Evolutionary conservation across 352 stramenopile genomes (phyloP).

Genomic region (Aphanomyces stellatus): DNA sequence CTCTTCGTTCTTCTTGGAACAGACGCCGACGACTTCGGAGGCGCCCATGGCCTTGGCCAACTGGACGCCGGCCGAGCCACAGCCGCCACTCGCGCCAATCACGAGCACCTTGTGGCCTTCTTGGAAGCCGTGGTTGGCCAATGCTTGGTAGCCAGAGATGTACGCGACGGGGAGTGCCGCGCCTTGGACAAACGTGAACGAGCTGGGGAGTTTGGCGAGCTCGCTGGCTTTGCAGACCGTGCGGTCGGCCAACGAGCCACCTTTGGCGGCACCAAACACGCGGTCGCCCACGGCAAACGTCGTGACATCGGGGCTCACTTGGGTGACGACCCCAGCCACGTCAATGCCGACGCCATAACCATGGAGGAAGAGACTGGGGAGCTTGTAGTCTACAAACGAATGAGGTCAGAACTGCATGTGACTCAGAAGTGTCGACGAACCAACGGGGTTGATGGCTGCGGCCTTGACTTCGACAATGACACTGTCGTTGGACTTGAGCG

Average conservation of each 20-base stretch:
- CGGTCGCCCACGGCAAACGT: conserved; percentile 46
- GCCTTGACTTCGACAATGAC: conserved; percentile 14
- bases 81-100: conserved; percentile 66
- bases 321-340: conserved; percentile 45
- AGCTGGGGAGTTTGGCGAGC: conserved; percentile 40
- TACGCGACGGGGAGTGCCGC: conserved; percentile 41
- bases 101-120: conserved; percentile 34
- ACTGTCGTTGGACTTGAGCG: background rate
- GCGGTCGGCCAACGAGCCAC: conserved; percentile 50
- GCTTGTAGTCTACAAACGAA: conserved; percentile 13
- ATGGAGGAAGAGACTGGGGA: conserved; percentile 10
- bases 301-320: conserved; percentile 36
- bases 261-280: conserved; percentile 51
- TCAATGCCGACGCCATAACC: conserved; percentile 41
- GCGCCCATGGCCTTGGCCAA: conserved; percentile 75
- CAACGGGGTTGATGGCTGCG: conserved; percentile 16
- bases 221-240: conserved; percentile 30
- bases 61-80: conserved; percentile 76
- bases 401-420: background rate
- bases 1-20: conserved; percentile 78
- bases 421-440: background rate
- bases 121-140: conserved; percentile 28
- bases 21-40: conserved; percentile 72
- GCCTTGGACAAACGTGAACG: conserved; percentile 41
- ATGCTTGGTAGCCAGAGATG: conserved; percentile 48